Evolutionary conservation across 768 basidiomycete species (phyloP).

Genomic region (Suillus subalutaceus): DNA sequence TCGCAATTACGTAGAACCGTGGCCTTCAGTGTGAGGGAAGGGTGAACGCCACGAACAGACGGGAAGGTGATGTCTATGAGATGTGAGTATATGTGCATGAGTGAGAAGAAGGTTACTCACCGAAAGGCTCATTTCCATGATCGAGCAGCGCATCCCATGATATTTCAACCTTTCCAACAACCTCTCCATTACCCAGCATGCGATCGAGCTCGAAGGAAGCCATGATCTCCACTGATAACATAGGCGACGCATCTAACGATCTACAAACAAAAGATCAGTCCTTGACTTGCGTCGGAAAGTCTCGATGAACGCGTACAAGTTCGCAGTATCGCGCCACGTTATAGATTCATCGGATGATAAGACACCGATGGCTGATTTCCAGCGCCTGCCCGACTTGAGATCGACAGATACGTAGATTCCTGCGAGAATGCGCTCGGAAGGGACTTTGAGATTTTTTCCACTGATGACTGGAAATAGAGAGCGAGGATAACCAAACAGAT

Average conservation of each 20-base stretch:
- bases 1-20: background rate
- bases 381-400: no score
- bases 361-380: background rate
- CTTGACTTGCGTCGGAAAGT: background rate
- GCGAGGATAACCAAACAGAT: no score
- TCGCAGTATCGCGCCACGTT: background rate
- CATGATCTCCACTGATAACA: background rate
- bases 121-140: background rate
- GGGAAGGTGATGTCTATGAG: background rate
- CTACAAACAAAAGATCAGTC: background rate
- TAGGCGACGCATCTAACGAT: background rate
- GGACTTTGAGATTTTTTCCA: no score
- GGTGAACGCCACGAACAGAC: background rate
- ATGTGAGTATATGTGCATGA: background rate
- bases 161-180: background rate
- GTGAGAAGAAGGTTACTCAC: background rate
- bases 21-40: background rate
- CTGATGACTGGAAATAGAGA: no score
- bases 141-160: background rate
- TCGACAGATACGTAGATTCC: background rate
- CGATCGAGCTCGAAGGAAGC: no score
- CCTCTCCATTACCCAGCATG: background rate
- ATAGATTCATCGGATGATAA: background rate
- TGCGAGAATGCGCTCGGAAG: background rate
- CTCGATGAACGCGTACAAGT: background rate